phyloP scores from a whole-genome alignment of 805 yeast genomes.

The Ogataea wickerhamii region DNA sequence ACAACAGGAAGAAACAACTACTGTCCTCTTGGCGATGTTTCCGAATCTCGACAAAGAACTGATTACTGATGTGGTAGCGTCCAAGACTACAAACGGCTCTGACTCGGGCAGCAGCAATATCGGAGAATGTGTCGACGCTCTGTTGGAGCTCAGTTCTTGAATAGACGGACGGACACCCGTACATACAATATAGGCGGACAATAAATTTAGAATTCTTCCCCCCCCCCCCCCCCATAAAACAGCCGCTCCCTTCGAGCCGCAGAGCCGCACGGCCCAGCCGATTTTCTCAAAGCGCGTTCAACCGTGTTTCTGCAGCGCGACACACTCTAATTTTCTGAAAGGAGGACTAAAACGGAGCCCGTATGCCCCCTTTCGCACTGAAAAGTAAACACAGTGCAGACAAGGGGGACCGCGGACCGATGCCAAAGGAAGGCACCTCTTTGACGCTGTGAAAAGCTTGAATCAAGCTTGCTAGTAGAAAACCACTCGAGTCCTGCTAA shows the following conservation, averaged over 20 bases:
- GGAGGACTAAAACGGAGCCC: neutral
- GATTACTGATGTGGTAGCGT: conserved; percentile 63
- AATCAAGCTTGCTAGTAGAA: too few relatives aligned
- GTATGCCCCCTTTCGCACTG: neutral
- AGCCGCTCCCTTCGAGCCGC: conserved; percentile 1
- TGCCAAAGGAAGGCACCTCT: too few relatives aligned
- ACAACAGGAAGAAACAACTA: conserved; percentile 45
- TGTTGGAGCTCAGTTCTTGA: conserved; percentile 31
- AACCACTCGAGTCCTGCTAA: too few relatives aligned
- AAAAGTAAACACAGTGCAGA: neutral
- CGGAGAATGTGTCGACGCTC: conserved; percentile 71
- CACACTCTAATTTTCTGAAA: neutral
- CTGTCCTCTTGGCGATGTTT: conserved; percentile 62
- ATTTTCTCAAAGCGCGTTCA: neutral
- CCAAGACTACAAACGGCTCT: conserved; percentile 40
- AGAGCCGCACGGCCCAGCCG: neutral
- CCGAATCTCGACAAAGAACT: conserved; percentile 68
- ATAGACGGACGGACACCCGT: too few relatives aligned
- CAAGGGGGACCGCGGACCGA: too few relatives aligned
- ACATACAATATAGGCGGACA: too few relatives aligned
- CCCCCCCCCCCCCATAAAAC: too few relatives aligned
- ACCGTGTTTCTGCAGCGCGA: neutral
- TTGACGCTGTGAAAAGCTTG: too few relatives aligned
- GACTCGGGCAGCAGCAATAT: conserved; percentile 42
- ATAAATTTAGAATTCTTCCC: too few relatives aligned